A percentile compares a stretch with the other conserved stretches of the same genome.
Evolutionary conservation across 2,329 filamentous ascomycete genomes (phyloP).

Genomic region (Teratosphaeriaceae sp.): DNA sequence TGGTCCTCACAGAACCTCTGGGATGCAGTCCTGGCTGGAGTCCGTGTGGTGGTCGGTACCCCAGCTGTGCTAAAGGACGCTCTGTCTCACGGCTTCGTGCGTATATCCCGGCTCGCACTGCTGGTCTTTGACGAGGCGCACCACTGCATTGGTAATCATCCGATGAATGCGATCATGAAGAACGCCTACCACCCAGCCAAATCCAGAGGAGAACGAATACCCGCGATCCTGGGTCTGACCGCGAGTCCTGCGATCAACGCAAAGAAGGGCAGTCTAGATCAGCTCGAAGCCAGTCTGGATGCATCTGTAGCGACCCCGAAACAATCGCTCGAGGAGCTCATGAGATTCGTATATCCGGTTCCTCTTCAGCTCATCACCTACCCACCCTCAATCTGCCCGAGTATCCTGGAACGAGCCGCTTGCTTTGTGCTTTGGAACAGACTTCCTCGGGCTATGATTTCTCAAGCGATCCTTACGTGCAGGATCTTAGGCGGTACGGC

Average conservation of each 20-base stretch:
- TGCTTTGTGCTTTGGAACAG: conserved; percentile 12
- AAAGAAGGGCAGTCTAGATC: conserved; percentile 49
- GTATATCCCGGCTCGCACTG: conserved; percentile 56
- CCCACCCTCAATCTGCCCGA: conserved; percentile 1
- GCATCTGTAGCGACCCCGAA: conserved; percentile 64
- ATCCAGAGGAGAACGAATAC: conserved; percentile 37
- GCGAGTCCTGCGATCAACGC: conserved; percentile 68
- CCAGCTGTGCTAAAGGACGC: conserved; percentile 69
- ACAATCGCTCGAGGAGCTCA: conserved; percentile 60
- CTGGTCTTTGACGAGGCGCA: conserved; percentile 85
- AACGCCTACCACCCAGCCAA: conserved; percentile 56
- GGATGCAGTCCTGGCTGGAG: conserved; percentile 57
- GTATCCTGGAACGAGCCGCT: conserved; percentile 8
- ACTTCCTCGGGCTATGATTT: conserved; percentile 25
- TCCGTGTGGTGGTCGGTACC: conserved; percentile 71
- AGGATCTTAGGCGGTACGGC: conserved; percentile 24
- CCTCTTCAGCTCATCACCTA: conserved; percentile 39
- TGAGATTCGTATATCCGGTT: conserved; percentile 62
- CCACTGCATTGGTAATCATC: conserved; percentile 59
- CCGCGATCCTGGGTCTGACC: conserved; percentile 69
- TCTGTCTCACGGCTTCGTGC: conserved; percentile 66
- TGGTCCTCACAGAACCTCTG: conserved; percentile 65
- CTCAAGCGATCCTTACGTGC: conserved; percentile 34
- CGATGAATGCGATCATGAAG: conserved; percentile 65
- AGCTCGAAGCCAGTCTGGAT: conserved; percentile 63